These are phyloP conservation scores for Bonnemaisonia californica DNA, from an alignment of 31 red algal genomes.

Conservation along the genomic window DNA sequence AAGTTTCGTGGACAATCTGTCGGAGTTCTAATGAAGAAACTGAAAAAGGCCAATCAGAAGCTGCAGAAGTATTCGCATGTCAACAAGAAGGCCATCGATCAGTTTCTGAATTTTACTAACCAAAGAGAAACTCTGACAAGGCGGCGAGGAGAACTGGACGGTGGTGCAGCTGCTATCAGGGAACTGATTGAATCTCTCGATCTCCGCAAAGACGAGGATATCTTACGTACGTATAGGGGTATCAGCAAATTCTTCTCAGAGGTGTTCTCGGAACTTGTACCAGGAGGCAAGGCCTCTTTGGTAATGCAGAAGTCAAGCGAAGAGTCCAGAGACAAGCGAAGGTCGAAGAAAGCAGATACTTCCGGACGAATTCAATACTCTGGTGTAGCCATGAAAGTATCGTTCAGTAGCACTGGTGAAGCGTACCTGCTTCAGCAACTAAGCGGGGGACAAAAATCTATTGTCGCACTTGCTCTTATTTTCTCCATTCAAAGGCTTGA, in stretches of 20 bases:
- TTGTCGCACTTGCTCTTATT: conserved; percentile 94
- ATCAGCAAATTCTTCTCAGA: conserved; percentile 84
- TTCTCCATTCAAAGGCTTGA: conserved; percentile 97
- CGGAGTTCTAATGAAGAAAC: conserved; percentile 61
- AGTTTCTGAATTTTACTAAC: conserved; percentile 87
- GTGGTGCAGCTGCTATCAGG: conserved; percentile 74
- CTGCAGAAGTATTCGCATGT: conserved; percentile 86
- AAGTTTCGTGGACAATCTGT: conserved; percentile 57
- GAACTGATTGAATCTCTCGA: conserved; percentile 88
- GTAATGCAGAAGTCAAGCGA: conserved; percentile 61
- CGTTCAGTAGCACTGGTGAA: conserved; percentile 77
- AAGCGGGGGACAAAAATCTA: conserved; percentile 94
- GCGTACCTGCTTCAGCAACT: conserved; percentile 80
- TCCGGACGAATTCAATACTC: conserved; percentile 59
- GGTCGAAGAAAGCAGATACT: conserved; percentile 5
- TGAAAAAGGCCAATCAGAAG: conserved; percentile 62
- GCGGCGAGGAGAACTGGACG: conserved; percentile 77
- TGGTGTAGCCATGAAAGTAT: conserved; percentile 90
- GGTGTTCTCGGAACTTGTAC: conserved; percentile 88
- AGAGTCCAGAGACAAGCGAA: conserved; percentile 18
- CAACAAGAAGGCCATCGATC: conserved; percentile 98
- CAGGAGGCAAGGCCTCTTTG: conserved; percentile 77
- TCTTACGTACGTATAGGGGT: conserved; percentile 88
- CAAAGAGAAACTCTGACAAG: conserved; percentile 75
- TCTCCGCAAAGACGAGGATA: conserved; percentile 84